A percentile compares a stretch with the other conserved stretches of the same genome.
Evolutionary conservation across 73 alveolate species (phyloP).

Genomic region (Breviolum minutum): DNA sequence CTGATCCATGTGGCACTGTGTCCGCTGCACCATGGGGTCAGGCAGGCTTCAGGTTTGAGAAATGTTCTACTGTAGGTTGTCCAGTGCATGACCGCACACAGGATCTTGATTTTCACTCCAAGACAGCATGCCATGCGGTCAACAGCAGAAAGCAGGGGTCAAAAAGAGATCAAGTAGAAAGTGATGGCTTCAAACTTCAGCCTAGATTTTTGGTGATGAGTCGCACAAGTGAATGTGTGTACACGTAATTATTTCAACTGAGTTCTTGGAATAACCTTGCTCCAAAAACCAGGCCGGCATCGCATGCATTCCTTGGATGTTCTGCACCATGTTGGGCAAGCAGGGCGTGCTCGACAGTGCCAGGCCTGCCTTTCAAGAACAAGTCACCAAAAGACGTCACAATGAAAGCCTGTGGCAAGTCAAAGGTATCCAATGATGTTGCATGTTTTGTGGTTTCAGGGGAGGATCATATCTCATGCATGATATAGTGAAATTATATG

Average conservation of each 20-base stretch:
- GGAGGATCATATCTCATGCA: not conserved
- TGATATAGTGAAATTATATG: too few relatives aligned
- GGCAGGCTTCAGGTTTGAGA: not conserved
- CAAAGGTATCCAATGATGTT: not conserved
- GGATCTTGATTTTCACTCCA: too few relatives aligned
- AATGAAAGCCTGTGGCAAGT: not conserved
- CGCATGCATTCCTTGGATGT: slow-evolving; percentile 95
- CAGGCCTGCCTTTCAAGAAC: not conserved
- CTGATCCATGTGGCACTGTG: slow-evolving; percentile 87
- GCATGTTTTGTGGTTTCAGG: not conserved
- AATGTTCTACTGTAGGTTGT: not conserved
- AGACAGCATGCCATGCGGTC: too few relatives aligned
- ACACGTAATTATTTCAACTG: not conserved
- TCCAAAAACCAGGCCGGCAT: slow-evolving; percentile 52
- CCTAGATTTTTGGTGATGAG: not conserved
- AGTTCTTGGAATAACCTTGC: not conserved
- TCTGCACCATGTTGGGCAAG: slow-evolving; percentile 96
- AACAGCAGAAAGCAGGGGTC: too few relatives aligned
- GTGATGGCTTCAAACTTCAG: too few relatives aligned
- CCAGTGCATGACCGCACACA: not conserved
- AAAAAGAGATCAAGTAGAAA: too few relatives aligned
- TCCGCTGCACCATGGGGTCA: slow-evolving; percentile 96
- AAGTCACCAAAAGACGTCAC: too few relatives aligned
- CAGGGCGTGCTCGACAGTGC: slow-evolving; percentile 96
- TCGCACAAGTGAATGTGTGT: not conserved